These are phyloP conservation scores for Leccinum sublutescens DNA, from an alignment of 768 basidiomycete genomes.

Conservation along the genomic window DNA sequence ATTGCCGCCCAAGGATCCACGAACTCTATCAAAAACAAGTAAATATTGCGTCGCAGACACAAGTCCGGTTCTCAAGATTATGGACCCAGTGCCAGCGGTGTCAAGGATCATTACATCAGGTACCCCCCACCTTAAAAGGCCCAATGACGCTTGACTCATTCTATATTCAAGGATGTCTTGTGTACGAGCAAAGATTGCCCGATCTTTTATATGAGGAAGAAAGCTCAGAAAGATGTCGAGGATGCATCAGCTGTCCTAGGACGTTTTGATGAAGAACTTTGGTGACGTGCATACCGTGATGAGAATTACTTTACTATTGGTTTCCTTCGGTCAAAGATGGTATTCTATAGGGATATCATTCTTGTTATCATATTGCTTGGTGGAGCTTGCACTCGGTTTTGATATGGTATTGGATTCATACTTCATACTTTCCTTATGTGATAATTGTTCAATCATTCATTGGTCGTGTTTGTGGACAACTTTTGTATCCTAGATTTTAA, in stretches of 20 bases:
- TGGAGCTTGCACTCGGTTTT: no score
- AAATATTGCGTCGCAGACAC: conserved; percentile 65
- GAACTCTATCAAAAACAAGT: conserved; percentile 95
- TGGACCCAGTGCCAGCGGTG: conserved; percentile 99
- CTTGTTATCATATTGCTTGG: no score
- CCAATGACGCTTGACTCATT: background rate
- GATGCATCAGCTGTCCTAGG: conserved; percentile 77
- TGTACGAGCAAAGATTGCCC: conserved; percentile 98
- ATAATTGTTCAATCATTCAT: no score
- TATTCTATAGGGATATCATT: background rate
- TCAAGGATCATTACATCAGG: conserved; percentile 97
- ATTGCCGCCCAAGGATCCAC: conserved; percentile 80
- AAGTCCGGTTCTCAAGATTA: conserved; percentile 89
- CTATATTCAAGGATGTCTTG: conserved; percentile 73
- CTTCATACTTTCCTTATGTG: no score
- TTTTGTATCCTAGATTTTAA: no score
- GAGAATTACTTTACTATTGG: background rate
- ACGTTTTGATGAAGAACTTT: conserved; percentile 76
- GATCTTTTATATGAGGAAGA: conserved; percentile 98
- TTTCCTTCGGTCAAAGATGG: background rate
- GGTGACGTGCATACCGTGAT: conserved; percentile 41
- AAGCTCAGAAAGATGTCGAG: conserved; percentile 96
- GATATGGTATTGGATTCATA: no score
- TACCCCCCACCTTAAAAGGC: conserved; percentile 18
- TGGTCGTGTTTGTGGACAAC: no score